Conservation (phyloP, 805 yeast species). For the Metschnikowia gelsemii region DNA sequence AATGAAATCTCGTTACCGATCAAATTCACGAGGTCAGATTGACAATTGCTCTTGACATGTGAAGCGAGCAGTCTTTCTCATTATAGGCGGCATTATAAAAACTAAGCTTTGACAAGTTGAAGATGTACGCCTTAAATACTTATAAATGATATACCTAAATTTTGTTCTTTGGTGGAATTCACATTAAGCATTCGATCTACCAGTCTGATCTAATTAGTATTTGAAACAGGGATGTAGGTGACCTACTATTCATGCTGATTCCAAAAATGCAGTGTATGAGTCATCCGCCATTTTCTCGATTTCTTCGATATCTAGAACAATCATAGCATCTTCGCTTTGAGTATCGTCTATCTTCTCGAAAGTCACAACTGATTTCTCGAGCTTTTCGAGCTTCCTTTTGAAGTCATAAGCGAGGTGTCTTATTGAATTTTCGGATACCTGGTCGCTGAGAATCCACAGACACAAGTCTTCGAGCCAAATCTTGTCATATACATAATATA, state of each 20-base stretch:
- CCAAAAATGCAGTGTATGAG: conserved; percentile 11
- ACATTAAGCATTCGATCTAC: too few species aligned
- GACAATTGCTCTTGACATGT: too few species aligned
- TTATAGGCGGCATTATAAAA: too few species aligned
- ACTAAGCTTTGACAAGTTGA: background rate
- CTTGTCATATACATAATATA: conserved; percentile 79
- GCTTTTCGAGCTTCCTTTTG: conserved; percentile 37
- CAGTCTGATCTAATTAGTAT: too few species aligned
- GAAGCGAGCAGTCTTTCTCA: too few species aligned
- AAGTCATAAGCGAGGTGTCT: conserved; percentile 68
- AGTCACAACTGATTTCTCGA: conserved; percentile 48
- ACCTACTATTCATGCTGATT: background rate
- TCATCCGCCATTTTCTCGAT: conserved; percentile 21
- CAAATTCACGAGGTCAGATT: too few species aligned
- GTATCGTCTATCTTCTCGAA: conserved; percentile 50
- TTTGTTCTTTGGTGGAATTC: too few species aligned
- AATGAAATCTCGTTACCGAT: too few species aligned
- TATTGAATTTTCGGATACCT: conserved; percentile 57
- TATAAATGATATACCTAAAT: too few species aligned
- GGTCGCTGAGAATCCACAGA: conserved; percentile 65
- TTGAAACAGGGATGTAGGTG: background rate
- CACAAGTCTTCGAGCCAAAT: conserved; percentile 75
- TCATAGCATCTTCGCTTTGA: conserved; percentile 22
- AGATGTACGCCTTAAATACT: background rate
- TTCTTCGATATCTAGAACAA: conserved; percentile 18